These are phyloP conservation scores for Pseudodiploospora longispora DNA, from an alignment of 2,329 filamentous ascomycete species.

Conservation along the genomic window DNA sequence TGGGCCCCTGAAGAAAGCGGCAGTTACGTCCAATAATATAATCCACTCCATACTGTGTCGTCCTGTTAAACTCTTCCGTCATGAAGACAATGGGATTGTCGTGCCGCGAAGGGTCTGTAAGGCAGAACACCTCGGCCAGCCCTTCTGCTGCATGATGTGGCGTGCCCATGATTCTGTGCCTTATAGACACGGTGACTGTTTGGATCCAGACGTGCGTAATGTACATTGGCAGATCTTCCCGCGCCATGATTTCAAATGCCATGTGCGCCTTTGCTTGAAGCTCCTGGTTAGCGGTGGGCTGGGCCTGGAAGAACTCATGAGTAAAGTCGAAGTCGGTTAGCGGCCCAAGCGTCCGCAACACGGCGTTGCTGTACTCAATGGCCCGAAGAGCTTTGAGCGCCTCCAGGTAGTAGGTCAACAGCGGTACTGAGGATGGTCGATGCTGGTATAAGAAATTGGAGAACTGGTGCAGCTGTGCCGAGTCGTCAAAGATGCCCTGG, in stretches of 20 bases:
- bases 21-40: slow-evolving; percentile 72
- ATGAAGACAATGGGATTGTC: slow-evolving; percentile 72
- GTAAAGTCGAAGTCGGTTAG: slow-evolving; percentile 10
- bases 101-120: slow-evolving; percentile 62
- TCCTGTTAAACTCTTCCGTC: slow-evolving; percentile 65
- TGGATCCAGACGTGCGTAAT: slow-evolving; percentile 61
- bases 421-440: slow-evolving; percentile 54
- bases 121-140: slow-evolving; percentile 65
- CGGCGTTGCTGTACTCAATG: slow-evolving; percentile 61
- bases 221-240: slow-evolving; percentile 63
- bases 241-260: slow-evolving; percentile 55
- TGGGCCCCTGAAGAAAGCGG: slow-evolving; percentile 68
- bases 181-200: slow-evolving; percentile 59
- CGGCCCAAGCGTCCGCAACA: slow-evolving; percentile 9
- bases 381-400: slow-evolving; percentile 62
- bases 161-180: slow-evolving; percentile 57
- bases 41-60: slow-evolving; percentile 58
- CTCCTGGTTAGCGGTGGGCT: slow-evolving; percentile 43
- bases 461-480: slow-evolving; percentile 55
- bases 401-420: slow-evolving; percentile 65
- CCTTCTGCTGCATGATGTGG: slow-evolving; percentile 63
- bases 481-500: slow-evolving; percentile 55
- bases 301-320: slow-evolving; percentile 6
- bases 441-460: slow-evolving; percentile 55
- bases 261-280: slow-evolving; percentile 54